These are phyloP conservation scores for Neonectria faginata DNA, from an alignment of 2,329 filamentous ascomycete species.

Conservation along the genomic window DNA sequence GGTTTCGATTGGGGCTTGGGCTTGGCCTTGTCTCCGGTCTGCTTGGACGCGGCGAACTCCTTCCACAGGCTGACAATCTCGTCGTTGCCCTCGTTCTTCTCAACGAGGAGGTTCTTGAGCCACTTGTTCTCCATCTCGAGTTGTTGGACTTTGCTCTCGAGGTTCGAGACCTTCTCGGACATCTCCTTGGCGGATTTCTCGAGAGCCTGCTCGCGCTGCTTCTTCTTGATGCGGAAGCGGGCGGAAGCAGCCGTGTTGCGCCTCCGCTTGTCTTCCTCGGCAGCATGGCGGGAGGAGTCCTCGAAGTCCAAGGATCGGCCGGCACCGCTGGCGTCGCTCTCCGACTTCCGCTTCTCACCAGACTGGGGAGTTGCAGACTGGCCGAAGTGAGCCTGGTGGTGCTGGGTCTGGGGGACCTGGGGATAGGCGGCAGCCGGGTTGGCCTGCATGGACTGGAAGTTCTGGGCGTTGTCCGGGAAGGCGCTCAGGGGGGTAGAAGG, in stretches of 20 bases:
- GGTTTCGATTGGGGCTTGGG: constrained; percentile 44
- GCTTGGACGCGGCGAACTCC: constrained; percentile 58
- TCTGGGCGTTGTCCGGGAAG: constrained; percentile 51
- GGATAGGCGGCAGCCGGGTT: constrained; percentile 61
- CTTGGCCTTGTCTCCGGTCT: constrained; percentile 49
- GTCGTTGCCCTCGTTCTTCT: constrained; percentile 78
- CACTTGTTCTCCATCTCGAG: constrained; percentile 88
- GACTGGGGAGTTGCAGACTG: constrained; percentile 46
- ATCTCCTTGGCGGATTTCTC: constrained; percentile 87
- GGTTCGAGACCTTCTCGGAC: constrained; percentile 78
- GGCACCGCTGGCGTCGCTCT: constrained; percentile 50
- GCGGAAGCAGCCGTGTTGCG: constrained; percentile 90
- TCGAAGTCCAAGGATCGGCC: constrained; percentile 69
- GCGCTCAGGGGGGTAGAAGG: constrained; percentile 61
- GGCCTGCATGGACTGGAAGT: constrained; percentile 66
- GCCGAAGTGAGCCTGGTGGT: constrained; percentile 47
- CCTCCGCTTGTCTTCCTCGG: constrained; percentile 90
- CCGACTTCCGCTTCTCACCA: constrained; percentile 61
- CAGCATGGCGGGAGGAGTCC: constrained; percentile 77
- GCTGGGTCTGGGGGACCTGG: constrained; percentile 53
- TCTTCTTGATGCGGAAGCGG: constrained; percentile 94
- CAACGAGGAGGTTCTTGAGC: constrained; percentile 82
- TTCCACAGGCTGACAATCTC: constrained; percentile 64
- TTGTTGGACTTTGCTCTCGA: constrained; percentile 80
- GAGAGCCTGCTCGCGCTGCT: constrained; percentile 89